Percentiles rank a stretch among this genome's conserved stretches.
Evolutionary conservation across 495 filamentous ascomycete genomes (phyloP).

Genomic region (Elasticomyces elasticus): DNA sequence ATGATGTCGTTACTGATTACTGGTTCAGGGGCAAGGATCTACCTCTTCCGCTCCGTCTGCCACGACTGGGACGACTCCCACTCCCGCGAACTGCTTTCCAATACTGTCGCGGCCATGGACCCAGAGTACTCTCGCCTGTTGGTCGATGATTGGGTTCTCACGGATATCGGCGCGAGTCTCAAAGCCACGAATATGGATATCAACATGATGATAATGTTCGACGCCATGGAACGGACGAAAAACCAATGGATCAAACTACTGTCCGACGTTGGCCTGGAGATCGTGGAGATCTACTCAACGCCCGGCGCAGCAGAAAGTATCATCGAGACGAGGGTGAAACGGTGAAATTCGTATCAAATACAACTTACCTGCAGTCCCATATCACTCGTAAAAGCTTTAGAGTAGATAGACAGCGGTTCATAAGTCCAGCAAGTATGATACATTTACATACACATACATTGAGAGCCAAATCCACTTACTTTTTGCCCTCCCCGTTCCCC

Average conservation of each 20-base stretch:
- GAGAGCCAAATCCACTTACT: background rate
- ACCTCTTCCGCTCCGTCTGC: slow-evolving; percentile 7
- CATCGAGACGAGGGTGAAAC: slow-evolving; percentile 7
- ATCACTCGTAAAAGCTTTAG: background rate
- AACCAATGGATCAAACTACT: slow-evolving; percentile 7
- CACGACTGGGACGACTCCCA: slow-evolving; percentile 18
- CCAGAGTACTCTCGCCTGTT: slow-evolving; percentile 5
- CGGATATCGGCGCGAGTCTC: background rate
- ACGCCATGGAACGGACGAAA: slow-evolving; percentile 1
- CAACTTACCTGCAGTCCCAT: too few relatives aligned
- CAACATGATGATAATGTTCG: background rate
- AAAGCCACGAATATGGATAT: slow-evolving; percentile 7
- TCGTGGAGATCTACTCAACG: slow-evolving; percentile 6
- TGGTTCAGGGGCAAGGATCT: slow-evolving; percentile 2
- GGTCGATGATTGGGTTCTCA: slow-evolving; percentile 10
- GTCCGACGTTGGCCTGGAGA: slow-evolving; percentile 5
- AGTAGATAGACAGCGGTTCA: background rate
- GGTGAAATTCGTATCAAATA: too few relatives aligned
- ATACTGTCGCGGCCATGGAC: slow-evolving; percentile 13
- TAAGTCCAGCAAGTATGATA: too few relatives aligned
- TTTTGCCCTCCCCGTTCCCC: background rate
- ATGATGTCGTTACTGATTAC: background rate
- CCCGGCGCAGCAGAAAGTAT: background rate
- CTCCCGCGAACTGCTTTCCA: background rate
- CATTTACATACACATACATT: too few relatives aligned